These are phyloP conservation scores for Zygotorulaspora sp. DNA, from an alignment of 805 yeast genomes.

Conservation along the genomic window DNA sequence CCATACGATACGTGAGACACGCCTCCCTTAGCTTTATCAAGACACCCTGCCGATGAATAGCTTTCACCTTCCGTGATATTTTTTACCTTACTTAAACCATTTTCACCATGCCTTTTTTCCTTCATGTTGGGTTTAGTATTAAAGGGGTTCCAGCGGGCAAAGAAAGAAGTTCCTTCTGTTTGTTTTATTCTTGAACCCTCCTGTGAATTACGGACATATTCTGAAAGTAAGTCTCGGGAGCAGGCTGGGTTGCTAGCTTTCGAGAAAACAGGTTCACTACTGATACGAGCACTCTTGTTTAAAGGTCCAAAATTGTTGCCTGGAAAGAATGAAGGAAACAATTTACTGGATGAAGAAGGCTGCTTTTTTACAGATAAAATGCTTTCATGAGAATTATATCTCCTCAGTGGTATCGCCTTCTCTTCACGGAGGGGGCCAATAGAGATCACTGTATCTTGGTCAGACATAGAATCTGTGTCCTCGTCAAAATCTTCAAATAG, in stretches of 20 bases:
- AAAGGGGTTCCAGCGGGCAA: slow-evolving; percentile 21
- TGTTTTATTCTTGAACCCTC: neutral
- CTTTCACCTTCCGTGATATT: too few relatives aligned
- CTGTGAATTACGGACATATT: slow-evolving; percentile 7
- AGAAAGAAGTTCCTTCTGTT: slow-evolving; percentile 11
- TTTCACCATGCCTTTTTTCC: too few relatives aligned
- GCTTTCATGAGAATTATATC: slow-evolving; percentile 35
- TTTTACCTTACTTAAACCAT: too few relatives aligned
- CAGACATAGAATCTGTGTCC: slow-evolving; percentile 17
- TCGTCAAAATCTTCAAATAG: slow-evolving; percentile 27
- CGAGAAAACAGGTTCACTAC: slow-evolving; percentile 13
- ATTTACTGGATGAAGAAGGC: slow-evolving; percentile 1
- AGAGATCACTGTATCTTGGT: slow-evolving; percentile 28
- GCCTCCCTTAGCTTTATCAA: neutral
- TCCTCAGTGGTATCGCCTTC: slow-evolving; percentile 22
- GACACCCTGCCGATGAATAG: too few relatives aligned
- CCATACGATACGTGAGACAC: slow-evolving; percentile 4
- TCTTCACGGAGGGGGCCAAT: slow-evolving; percentile 11
- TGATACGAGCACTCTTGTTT: slow-evolving; percentile 12
- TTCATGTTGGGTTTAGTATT: slow-evolving; percentile 7
- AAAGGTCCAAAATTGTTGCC: slow-evolving; percentile 7
- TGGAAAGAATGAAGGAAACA: slow-evolving; percentile 10
- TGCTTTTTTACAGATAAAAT: slow-evolving; percentile 23
- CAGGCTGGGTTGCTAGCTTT: slow-evolving; percentile 8
- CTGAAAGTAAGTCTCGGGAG: slow-evolving; percentile 12